Evolutionary conservation across 2,329 filamentous ascomycete genomes (phyloP).

Genomic region (Epichloe gansuensis): DNA sequence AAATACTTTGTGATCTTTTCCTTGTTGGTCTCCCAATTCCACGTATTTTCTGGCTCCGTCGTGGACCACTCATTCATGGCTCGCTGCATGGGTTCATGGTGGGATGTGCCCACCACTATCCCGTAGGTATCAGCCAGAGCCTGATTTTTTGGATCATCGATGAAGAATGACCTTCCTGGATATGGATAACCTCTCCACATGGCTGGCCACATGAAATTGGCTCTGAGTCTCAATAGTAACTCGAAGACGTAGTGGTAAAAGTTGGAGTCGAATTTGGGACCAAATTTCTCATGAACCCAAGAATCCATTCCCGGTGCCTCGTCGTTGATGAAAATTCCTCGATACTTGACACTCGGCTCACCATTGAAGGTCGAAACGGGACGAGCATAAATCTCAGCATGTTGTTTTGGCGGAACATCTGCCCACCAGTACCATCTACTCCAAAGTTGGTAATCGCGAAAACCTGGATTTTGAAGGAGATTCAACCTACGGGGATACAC

Average conservation of each 20-base stretch:
- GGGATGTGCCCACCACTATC: slow-evolving; percentile 50
- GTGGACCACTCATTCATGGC: slow-evolving; percentile 36
- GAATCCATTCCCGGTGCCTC: slow-evolving; percentile 32
- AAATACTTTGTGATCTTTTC: slow-evolving; percentile 44
- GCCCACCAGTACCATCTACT: slow-evolving; percentile 46
- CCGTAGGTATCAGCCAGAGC: slow-evolving; percentile 48
- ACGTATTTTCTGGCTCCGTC: slow-evolving; percentile 32
- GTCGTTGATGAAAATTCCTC: slow-evolving; percentile 51
- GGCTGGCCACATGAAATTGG: slow-evolving; percentile 56
- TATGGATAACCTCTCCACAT: slow-evolving; percentile 44
- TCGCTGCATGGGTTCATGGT: slow-evolving; percentile 54
- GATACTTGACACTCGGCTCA: slow-evolving; percentile 44
- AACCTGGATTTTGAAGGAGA: neutral
- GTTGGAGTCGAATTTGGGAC: slow-evolving; percentile 36
- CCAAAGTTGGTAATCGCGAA: neutral
- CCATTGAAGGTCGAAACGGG: slow-evolving; percentile 18
- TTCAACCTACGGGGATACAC: slow-evolving; percentile 35
- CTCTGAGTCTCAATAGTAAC: slow-evolving; percentile 42
- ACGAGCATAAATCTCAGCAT: slow-evolving; percentile 35
- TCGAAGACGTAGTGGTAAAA: slow-evolving; percentile 54
- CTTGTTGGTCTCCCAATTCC: slow-evolving; percentile 47
- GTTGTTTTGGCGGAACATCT: slow-evolving; percentile 37
- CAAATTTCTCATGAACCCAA: slow-evolving; percentile 39
- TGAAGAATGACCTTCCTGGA: slow-evolving; percentile 44
- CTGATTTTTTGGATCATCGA: slow-evolving; percentile 49